phyloP scores from a whole-genome alignment of 2,329 filamentous ascomycete species.

The Conoideocrella luteorostrata region DNA sequence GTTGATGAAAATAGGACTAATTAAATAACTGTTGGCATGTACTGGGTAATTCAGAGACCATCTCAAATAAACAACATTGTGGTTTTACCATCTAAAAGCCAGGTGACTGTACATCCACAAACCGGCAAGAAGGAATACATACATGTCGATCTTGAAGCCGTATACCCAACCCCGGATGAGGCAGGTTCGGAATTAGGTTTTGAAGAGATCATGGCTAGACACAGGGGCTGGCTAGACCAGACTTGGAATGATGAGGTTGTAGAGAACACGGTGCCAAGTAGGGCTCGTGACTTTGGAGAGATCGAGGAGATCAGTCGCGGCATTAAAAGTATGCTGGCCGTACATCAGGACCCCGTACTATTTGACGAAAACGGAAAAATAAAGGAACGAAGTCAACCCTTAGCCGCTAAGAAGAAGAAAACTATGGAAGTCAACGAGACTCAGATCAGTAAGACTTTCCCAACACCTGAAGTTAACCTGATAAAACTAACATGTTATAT shows the following conservation, averaged over 20 bases:
- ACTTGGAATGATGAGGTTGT: constrained; percentile 45
- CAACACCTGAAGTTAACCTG: neutral
- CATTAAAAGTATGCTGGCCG: constrained; percentile 31
- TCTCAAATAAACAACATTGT: constrained; percentile 59
- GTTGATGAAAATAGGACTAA: constrained; percentile 98
- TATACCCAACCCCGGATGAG: constrained; percentile 74
- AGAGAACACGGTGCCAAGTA: constrained; percentile 25
- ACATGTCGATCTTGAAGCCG: constrained; percentile 75
- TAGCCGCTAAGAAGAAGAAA: constrained; percentile 63
- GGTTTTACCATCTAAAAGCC: constrained; percentile 64
- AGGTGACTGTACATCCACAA: constrained; percentile 74
- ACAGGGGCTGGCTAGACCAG: constrained; percentile 61
- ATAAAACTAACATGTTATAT: constrained; percentile 33
- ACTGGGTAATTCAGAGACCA: constrained; percentile 46
- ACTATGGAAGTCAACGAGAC: constrained; percentile 83
- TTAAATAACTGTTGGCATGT: constrained; percentile 46
- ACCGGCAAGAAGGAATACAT: constrained; percentile 81
- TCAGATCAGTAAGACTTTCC: constrained; percentile 66
- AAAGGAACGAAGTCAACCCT: constrained; percentile 37
- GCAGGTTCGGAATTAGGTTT: constrained; percentile 75
- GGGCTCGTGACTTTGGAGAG: constrained; percentile 20
- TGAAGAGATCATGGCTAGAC: constrained; percentile 79
- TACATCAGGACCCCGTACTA: constrained; percentile 37
- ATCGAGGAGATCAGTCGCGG: constrained; percentile 24
- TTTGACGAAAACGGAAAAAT: constrained; percentile 56